Base-by-base conservation (phyloP, 1,284 basidiomycete genomes). In the Psilocybe mexicana region DNA sequence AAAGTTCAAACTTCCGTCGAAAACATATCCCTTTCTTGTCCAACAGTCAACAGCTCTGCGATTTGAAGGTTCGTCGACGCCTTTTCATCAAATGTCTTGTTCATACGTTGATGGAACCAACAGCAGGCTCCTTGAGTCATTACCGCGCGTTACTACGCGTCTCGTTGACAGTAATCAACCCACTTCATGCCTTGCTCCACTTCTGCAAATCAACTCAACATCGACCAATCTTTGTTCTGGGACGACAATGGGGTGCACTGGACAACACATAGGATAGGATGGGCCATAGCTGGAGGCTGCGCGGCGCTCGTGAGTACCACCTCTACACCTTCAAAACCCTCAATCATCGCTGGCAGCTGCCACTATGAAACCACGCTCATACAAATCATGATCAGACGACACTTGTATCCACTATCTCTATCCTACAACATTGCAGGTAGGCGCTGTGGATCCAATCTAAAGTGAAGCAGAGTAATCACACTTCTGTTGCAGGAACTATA, bases 281-380 rank as follows among this genome's bases (percentile, higher is more conserved):
- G 90, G 90, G 76, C 87, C 6, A 78, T 92, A 57, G 81, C 88
- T 7, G 90, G 90, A 30, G 79, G 72, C 12, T 88, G 85, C 63
- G 76, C 90, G 2, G 70, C 74, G 30, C 61, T 84, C 47, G 87
- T 92, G 65, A 63, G 88, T 81, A 18, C 18, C 18, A 18, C 18
- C 18, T 25, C 12, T 11, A 36, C 8, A n/a, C 43, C 8, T 5
- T 28, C 18, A 18, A 18, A 18, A 18, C 18, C 18, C 35, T 7
- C n/a, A 23, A 23, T 10, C 18, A 10, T n/a, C 35, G 0, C 38
- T 51, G 28, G 26, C 44, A 26, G 30, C 28, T 47, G 53, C 52
- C 52, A 48, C 26, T 25, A n/a, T 55, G 44, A 48, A 47, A 40
- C 35, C 24, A 5, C 38, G 43, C 46, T 40, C 35, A 35, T 26